Conservation (phyloP, 2,329 filamentous ascomycete genomes). For the Colletotrichum sp. region DNA sequence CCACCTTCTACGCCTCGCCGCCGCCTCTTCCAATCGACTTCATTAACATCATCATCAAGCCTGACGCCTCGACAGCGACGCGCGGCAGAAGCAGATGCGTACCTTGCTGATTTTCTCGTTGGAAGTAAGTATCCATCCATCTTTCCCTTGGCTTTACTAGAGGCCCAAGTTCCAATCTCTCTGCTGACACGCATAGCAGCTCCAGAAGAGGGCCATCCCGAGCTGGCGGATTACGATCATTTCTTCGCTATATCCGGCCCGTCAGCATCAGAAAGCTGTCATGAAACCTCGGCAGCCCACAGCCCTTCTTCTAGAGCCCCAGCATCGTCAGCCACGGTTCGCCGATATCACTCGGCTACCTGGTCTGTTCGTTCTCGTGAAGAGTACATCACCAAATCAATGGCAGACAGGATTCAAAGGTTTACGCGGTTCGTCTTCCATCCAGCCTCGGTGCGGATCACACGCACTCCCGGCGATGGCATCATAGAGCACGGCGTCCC, state of each 20-base stretch:
- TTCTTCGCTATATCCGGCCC: neutral
- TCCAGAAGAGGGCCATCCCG: neutral
- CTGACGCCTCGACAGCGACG: neutral
- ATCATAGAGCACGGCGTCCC: neutral
- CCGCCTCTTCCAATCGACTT: neutral
- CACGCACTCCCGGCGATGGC: neutral
- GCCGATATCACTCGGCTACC: neutral
- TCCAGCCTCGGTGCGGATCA: neutral
- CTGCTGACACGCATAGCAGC: neutral
- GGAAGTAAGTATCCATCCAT: neutral
- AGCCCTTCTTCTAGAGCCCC: neutral
- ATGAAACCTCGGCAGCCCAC: neutral
- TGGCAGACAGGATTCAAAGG: neutral
- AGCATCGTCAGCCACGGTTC: neutral
- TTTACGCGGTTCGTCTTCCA: neutral
- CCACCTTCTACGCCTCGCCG: neutral
- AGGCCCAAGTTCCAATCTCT: neutral
- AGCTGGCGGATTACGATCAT: neutral
- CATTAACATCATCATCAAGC: neutral
- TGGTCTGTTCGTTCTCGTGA: neutral
- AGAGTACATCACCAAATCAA: neutral
- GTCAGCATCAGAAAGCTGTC: neutral
- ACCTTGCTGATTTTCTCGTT: neutral
- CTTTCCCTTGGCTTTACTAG: neutral
- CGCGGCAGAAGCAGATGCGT: neutral